Evolutionary conservation across 78 protist genomes (phyloP).

Genomic region (Paratrimastix pyriformis): DNA sequence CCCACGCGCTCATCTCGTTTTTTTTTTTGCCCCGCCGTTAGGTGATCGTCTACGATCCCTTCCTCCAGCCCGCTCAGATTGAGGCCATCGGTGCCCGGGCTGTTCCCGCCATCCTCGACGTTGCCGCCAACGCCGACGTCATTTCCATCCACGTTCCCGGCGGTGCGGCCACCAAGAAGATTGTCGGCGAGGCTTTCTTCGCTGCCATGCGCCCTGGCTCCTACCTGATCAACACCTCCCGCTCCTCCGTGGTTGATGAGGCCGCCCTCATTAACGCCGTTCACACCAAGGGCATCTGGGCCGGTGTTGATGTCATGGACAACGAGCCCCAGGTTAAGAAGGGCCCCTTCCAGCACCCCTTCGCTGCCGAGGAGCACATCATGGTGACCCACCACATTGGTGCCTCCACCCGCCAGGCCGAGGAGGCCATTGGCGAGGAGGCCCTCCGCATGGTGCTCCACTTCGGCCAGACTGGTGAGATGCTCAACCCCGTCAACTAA

Average conservation of each 20-base stretch:
- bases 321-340: constrained; percentile 20
- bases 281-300: constrained; percentile 2
- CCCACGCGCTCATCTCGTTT: too few relatives aligned
- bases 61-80: not conserved
- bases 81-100: not conserved
- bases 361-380: not conserved
- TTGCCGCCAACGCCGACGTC: constrained; percentile 15
- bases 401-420: constrained; percentile 40
- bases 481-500: not conserved
- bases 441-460: constrained; percentile 3
- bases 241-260: constrained; percentile 21
- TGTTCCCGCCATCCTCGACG: not conserved
- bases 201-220: constrained; percentile 19
- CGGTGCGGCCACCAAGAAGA: not conserved
- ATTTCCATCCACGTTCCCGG: constrained; percentile 24
- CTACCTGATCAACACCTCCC: constrained; percentile 20
- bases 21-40: too few relatives aligned
- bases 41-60: not conserved
- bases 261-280: constrained; percentile 7
- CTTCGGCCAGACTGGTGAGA: not conserved
- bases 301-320: constrained; percentile 23
- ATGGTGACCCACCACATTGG: constrained; percentile 34
- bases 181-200: constrained; percentile 16
- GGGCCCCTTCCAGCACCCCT: constrained; percentile 2
- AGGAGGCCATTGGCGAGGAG: constrained; percentile 31